Evolutionary conservation across 305 asterid genomes (phyloP), one percentile per base, ranked within the genome.

Genomic region (Euphrasia arctica): DNA sequence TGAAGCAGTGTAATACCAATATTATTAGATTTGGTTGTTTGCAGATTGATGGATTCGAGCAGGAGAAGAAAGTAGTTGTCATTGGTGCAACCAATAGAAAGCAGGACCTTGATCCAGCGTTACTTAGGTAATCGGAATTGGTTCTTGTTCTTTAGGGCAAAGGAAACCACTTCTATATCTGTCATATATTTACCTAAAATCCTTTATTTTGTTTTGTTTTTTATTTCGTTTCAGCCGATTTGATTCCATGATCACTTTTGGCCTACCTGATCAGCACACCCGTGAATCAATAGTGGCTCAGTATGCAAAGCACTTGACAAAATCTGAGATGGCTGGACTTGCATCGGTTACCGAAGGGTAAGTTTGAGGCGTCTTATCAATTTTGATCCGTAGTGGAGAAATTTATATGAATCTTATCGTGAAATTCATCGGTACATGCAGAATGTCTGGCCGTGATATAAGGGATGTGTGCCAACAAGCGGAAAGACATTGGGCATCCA

Each of bases 1-100:
- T 31, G 34, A 4, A 31, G 34, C 34, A 31, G 34, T 31, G 34
- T 31, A 14, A 36, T 28, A 9, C 66, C 56, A 51, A 15, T 52
- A 51, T 64, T 76, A 60, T 29, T 58, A 29, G 29, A 56, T 55
- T 58, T 67, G 51, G 41, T n/a, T 54, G 41, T 60, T 22, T 81
- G 85, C 86, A 93, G 99, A 93, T 93, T 65, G 99, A 93, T 81
- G 97, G 96, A 62, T 93, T 93, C 75, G 99, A 93, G 93, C 95
- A 90, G 80, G 96, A 90, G 64, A 90, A 83, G 79, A 82, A 84
- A 80, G 93, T 90, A 47, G 95, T 90, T 28, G 95, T 90, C 52
- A 80, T 93, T 77, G 99, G 97, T 73, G 99, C 99, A 70, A 93
- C 96, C 61, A 93, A 90, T 72, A 82, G 99, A 75, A 93, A 90